Conservation (phyloP, 495 filamentous ascomycete genomes). For the Penicillium turbatum region DNA sequence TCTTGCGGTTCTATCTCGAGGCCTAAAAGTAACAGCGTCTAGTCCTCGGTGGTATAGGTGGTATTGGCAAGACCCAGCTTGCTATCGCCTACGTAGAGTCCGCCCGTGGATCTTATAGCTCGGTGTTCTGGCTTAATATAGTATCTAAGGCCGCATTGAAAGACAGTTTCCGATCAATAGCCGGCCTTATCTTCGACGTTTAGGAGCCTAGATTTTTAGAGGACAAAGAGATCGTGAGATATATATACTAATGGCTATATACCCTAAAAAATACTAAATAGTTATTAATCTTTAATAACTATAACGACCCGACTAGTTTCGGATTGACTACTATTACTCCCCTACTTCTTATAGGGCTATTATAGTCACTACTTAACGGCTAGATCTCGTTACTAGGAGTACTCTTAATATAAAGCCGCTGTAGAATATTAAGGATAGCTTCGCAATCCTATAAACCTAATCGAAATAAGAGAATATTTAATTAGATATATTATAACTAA, state of each 20-base stretch:
- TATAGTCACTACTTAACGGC: conserved; percentile 1
- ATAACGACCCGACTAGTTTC: conserved; percentile 8
- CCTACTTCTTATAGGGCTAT: conserved; percentile 5
- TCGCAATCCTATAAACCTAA: conserved; percentile 1
- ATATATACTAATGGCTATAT: conserved; percentile 5
- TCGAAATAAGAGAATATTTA: conserved; percentile 3
- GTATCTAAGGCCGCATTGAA: conserved; percentile 8
- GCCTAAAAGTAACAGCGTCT: background rate
- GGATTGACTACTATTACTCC: conserved; percentile 6
- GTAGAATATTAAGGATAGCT: background rate
- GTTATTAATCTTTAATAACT: conserved; percentile 15
- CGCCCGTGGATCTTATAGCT: background rate
- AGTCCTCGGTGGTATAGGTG: background rate
- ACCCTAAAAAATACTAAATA: conserved; percentile 1
- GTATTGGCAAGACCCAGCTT: conserved; percentile 17
- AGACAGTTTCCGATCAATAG: conserved; percentile 8
- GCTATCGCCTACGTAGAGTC: conserved; percentile 12
- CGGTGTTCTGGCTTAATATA: conserved; percentile 14
- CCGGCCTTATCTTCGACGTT: background rate
- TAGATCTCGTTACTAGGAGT: background rate
- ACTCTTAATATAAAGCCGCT: conserved; percentile 3
- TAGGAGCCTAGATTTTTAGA: background rate
- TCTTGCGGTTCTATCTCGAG: too few species aligned
- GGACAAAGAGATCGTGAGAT: background rate
- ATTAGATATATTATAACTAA: background rate